phyloP scores from a whole-genome alignment of 192 early-diverging fungal species.

The Coemansia sp. region DNA sequence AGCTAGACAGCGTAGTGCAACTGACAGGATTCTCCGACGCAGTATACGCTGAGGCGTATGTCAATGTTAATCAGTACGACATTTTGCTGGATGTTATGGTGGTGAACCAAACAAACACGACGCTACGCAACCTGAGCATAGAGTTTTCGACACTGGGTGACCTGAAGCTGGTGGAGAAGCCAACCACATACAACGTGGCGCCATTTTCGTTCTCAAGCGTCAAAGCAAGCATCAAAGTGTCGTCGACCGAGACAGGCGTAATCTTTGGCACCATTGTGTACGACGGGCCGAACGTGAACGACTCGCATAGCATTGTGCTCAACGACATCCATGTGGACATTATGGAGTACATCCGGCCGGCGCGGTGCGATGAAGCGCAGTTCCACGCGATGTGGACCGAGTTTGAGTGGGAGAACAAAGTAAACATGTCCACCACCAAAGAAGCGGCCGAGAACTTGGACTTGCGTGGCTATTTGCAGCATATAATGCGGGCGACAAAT shows the following conservation, averaged over 20 bases:
- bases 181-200: conserved; percentile 79
- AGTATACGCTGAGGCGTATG: conserved; percentile 98
- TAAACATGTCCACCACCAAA: conserved; percentile 93
- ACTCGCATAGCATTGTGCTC: conserved; percentile 89
- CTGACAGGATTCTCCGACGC: conserved; percentile 97
- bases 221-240: conserved; percentile 98
- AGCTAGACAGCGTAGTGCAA: conserved; percentile 92
- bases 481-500: conserved; percentile 95
- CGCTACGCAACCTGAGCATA: conserved; percentile 94
- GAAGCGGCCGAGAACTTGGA: conserved; percentile 66
- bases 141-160: conserved; percentile 99
- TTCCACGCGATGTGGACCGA: conserved; percentile 99
- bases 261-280: conserved; percentile 99
- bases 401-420: conserved; percentile 99
- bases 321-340: conserved; percentile 99
- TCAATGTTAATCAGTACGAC: conserved; percentile 96
- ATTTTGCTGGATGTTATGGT: conserved; percentile 94
- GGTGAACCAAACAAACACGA: conserved; percentile 94
- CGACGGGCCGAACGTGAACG: conserved; percentile 88
- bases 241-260: conserved; percentile 96
- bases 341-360: conserved; percentile 98
- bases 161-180: conserved; percentile 94
- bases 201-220: conserved; percentile 92
- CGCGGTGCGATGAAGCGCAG: conserved; percentile 84
- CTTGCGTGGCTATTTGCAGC: conserved; percentile 81